Percentiles rank a stretch among this genome's conserved stretches.
phyloP scores from a whole-genome alignment of 192 early-diverging fungal species.

The Glomus cerebriforme region DNA sequence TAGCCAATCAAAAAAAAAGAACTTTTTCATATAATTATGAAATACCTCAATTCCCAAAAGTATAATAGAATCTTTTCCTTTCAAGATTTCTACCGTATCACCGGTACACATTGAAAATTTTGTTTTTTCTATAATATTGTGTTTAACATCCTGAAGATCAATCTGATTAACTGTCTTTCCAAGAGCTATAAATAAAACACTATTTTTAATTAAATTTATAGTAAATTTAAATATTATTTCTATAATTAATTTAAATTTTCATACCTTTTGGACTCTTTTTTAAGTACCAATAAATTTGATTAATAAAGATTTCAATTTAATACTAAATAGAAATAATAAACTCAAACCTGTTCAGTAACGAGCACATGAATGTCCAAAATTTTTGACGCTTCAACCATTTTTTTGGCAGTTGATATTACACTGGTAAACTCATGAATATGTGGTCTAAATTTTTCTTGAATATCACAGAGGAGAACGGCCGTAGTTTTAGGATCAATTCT shows the following conservation, averaged over 20 bases:
- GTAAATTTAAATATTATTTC: too few relatives aligned
- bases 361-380: slow-evolving; percentile 81
- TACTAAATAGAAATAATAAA: neutral
- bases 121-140: slow-evolving; percentile 67
- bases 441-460: slow-evolving; percentile 80
- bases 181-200: slow-evolving; percentile 53
- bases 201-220: neutral
- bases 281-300: neutral
- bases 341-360: slow-evolving; percentile 87
- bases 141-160: slow-evolving; percentile 62
- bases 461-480: slow-evolving; percentile 84
- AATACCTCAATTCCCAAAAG: slow-evolving; percentile 89
- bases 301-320: neutral
- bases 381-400: slow-evolving; percentile 81
- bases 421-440: slow-evolving; percentile 82
- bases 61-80: slow-evolving; percentile 67
- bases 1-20: neutral
- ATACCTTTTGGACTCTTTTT: slow-evolving; percentile 59
- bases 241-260: neutral
- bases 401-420: slow-evolving; percentile 79
- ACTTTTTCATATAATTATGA: neutral
- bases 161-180: slow-evolving; percentile 80
- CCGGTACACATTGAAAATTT: slow-evolving; percentile 88
- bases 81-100: slow-evolving; percentile 49
- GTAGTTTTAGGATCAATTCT: too few relatives aligned